Evolutionary conservation across 2,329 filamentous ascomycete genomes (phyloP), one percentile per base, ranked within the genome.

Genomic region (Penicillium sp.): DNA sequence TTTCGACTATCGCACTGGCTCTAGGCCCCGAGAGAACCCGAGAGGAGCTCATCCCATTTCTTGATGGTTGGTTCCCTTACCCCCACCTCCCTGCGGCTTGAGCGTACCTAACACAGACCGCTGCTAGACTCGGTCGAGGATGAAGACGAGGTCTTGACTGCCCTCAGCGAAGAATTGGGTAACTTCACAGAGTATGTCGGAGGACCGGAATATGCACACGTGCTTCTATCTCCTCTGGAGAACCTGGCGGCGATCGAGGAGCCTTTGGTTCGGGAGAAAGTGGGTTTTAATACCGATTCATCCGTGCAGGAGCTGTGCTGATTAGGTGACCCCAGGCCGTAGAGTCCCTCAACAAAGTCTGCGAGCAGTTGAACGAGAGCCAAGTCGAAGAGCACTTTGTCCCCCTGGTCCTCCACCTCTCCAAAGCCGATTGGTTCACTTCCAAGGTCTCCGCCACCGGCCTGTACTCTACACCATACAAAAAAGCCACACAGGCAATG

Each of bases 391-490:
- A 96, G 68, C 89, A 92, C 76, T 97, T 97, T 78, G 92, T 99
- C 64, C 94, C 94, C 56, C 87, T 99, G 69, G 92, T 92, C 54
- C 84, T 95, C 69, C 90, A 94, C 70, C 89, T 99, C 56, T 95
- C 94, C 61, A 99, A 97, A 82, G 94, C 94, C 76, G 94, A 99
- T 77, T 99, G 94, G 94, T 99, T 99, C 76, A 99, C 94, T 51
- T 97, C 94, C 60, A 99, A 97, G 79, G 94, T 99, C 60, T 99
- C 94, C 28, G 94, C 92, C 57, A 96, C 92, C 60, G 94, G 94
- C 57, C 87, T 99, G 57, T 99, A 92, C 79, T 94, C 89, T 71
- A 84, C 86, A 44, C 92, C 94, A 60, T 99, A 99, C 80, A 88
- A 86, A 67, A 95, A 95, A 79, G 90, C 94, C 54, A 88, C 90